A percentile compares a stretch with the other conserved stretches of the same genome.
Evolutionary conservation across 2,329 filamentous ascomycete species (phyloP).

Genomic region (Clonostachys rosea): DNA sequence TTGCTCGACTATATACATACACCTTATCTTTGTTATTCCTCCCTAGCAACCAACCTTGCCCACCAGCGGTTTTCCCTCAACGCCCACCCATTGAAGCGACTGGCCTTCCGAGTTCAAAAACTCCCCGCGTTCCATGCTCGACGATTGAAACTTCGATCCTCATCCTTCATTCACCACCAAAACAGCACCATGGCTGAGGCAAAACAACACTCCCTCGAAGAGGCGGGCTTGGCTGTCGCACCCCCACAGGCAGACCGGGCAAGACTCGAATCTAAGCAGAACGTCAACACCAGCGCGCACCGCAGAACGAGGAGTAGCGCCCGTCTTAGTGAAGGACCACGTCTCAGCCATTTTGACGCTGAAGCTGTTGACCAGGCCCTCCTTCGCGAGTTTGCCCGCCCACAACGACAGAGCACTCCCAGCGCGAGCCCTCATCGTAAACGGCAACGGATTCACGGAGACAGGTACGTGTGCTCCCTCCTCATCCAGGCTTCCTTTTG

Average conservation of each 20-base stretch:
- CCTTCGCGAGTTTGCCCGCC: slow-evolving; percentile 43
- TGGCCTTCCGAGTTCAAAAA: no score
- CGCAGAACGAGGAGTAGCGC: slow-evolving; percentile 25
- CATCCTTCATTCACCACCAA: no score
- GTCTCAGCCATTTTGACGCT: slow-evolving; percentile 35
- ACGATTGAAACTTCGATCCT: no score
- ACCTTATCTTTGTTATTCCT: slow-evolving; percentile 10
- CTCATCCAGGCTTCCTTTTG: no score
- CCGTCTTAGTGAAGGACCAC: slow-evolving; percentile 26
- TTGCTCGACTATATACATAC: slow-evolving; percentile 18
- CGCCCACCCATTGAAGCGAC: no score
- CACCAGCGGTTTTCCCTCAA: no score
- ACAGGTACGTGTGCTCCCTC: slow-evolving; percentile 40
- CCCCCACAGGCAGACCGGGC: slow-evolving; percentile 37
- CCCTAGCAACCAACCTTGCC: no score
- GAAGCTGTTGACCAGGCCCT: slow-evolving; percentile 46
- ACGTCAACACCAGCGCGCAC: slow-evolving; percentile 24
- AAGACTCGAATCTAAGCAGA: slow-evolving; percentile 33
- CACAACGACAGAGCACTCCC: slow-evolving; percentile 47
- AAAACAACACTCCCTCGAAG: slow-evolving; percentile 20
- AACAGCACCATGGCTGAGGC: slow-evolving; percentile 17
- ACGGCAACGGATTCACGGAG: slow-evolving; percentile 54
- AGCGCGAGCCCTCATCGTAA: slow-evolving; percentile 53
- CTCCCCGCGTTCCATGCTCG: no score
- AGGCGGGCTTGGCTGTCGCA: slow-evolving; percentile 29